Evolutionary conservation across 2,329 filamentous ascomycete genomes (phyloP), one percentile per base, ranked within the genome.

Genomic region (Penicillium sp.): DNA sequence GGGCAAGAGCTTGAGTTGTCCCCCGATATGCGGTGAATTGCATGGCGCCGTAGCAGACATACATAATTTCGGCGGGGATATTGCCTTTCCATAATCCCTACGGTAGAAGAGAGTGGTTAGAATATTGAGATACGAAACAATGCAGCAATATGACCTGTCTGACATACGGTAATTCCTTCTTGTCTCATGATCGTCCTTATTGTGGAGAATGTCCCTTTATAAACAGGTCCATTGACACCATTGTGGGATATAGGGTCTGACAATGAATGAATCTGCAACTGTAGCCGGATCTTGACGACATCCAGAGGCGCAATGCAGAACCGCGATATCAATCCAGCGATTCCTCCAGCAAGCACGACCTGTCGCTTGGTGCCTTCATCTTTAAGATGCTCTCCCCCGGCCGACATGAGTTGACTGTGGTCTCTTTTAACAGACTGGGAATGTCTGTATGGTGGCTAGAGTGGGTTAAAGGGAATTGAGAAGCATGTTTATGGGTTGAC

Each of bases 271-370:
- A 88, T 82, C 71, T 97, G 93, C 14, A 99, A 83, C 70, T 99
- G 93, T 38, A 97, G 84, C 39, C 93, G 88, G 73, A 99, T 99
- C 77, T 99, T 97, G 74, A 97, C 84, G 55, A 99, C 93, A 71
- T 99, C 93, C 59, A 99, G 87, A 45, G 93, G 93, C 14, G 93
- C 89, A 67, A 97, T 86, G 65, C 93, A 82, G 77, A 99, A 97
- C 86, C 91, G 86, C 46, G 93, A 93, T 56, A 97, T 83, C 58
- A 97, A 80, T 50, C 93, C 93, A 56, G 93, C 89, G 58, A 82
- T 75, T 38, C 80, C 84, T 61, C 85, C 85, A 49, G 85, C 83
- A 57, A 80, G 68, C 41, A 86, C 76, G 53, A 86, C 82, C 67
- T 88, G 84, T 58, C 74, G 72, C 71, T 78, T 81, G 52, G 83